Conservation (phyloP, 2,329 filamentous ascomycete genomes). For the Colletotrichum agaves region DNA sequence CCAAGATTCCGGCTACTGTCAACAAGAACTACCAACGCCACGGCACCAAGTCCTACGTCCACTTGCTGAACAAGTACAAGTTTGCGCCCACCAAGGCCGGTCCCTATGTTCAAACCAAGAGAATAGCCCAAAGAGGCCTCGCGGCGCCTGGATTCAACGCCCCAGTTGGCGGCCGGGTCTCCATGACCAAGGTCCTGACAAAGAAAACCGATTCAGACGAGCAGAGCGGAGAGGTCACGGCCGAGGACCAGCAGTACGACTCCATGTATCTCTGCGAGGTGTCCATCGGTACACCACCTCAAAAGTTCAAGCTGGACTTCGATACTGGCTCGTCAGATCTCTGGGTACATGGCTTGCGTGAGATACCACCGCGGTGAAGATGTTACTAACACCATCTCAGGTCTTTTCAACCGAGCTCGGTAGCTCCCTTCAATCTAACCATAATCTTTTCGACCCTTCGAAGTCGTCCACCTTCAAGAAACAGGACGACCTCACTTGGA, state of each 20-base stretch:
- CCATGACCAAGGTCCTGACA: conserved; percentile 26
- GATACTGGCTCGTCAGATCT: conserved; percentile 80
- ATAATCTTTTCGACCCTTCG: conserved; percentile 54
- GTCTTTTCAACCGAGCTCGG: conserved; percentile 46
- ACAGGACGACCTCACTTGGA: conserved; percentile 63
- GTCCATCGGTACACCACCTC: conserved; percentile 57
- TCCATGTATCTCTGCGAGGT: conserved; percentile 52
- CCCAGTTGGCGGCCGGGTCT: conserved; percentile 28
- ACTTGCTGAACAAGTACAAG: conserved; percentile 35
- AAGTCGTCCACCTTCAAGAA: conserved; percentile 49
- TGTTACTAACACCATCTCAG: conserved; percentile 38
- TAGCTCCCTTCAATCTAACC: conserved; percentile 46
- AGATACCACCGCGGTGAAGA: conserved; percentile 41
- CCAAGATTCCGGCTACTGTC: conserved; percentile 13
- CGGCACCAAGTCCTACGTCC: conserved; percentile 31
- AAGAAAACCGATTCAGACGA: conserved; percentile 22
- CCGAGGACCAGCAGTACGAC: conserved; percentile 64
- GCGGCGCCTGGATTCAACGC: conserved; percentile 28
- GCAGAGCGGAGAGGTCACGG: conserved; percentile 30
- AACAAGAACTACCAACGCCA: conserved; percentile 33
- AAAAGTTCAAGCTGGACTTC: conserved; percentile 76
- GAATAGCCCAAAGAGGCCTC: conserved; percentile 34
- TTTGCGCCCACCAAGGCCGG: conserved; percentile 34
- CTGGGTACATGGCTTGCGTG: conserved; percentile 73
- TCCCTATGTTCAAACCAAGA: conserved; percentile 29